Percentiles rank a stretch among this genome's conserved stretches.
phyloP scores from a whole-genome alignment of 345 rosid genomes.

The Kernera saxatilis region DNA sequence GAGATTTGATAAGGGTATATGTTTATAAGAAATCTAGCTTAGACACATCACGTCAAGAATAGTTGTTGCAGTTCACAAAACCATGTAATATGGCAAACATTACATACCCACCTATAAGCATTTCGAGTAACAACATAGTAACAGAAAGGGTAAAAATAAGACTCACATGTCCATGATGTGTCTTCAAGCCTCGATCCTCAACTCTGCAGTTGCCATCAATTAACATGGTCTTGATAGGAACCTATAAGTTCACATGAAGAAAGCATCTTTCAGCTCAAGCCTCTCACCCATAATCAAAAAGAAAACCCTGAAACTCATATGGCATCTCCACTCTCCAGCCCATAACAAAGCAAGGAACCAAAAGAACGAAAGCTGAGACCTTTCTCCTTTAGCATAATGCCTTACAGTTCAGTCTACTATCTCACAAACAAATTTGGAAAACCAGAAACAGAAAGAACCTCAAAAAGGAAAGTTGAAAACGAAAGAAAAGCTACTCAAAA shows the following conservation, averaged over 20 bases:
- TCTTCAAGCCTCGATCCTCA: slow-evolving; percentile 98
- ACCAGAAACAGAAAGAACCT: too few relatives aligned
- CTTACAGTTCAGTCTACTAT: not conserved
- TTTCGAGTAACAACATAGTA: not conserved
- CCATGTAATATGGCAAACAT: not conserved
- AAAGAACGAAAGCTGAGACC: not conserved
- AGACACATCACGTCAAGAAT: not conserved
- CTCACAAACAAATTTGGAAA: not conserved
- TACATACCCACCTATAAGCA: not conserved
- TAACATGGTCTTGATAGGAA: slow-evolving; percentile 87
- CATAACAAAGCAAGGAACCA: not conserved
- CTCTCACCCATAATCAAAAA: not conserved
- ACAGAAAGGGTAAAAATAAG: not conserved
- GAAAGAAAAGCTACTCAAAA: not conserved
- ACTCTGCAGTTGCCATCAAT: slow-evolving; percentile 96
- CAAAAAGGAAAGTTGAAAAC: not conserved
- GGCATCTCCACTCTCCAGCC: not conserved
- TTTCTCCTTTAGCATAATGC: not conserved
- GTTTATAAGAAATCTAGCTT: not conserved
- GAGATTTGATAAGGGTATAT: not conserved
- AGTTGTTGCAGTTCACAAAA: not conserved
- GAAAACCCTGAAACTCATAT: not conserved
- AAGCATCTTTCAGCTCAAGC: not conserved
- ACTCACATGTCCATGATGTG: slow-evolving; percentile 93
- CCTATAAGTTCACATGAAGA: slow-evolving; percentile 40